These are phyloP conservation scores for Pseudogymnoascus sp. DNA, from an alignment of 2,329 filamentous ascomycete genomes.

Conservation along the genomic window DNA sequence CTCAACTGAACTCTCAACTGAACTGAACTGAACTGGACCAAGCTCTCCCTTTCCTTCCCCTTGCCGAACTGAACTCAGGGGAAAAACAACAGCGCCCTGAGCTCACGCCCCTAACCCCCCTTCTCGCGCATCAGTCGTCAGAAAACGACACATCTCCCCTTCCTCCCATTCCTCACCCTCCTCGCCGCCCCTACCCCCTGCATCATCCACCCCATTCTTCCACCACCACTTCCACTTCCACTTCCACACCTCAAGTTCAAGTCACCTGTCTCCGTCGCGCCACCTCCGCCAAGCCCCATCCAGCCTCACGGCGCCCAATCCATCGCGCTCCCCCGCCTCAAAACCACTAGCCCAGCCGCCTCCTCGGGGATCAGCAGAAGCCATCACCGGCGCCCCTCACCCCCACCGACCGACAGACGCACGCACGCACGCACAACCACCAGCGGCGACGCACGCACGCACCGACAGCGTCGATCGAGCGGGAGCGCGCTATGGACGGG, in stretches of 20 bases:
- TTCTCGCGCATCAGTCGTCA: neutral
- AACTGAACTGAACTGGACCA: neutral
- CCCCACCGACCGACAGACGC: neutral
- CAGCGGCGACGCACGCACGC: neutral
- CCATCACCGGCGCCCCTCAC: neutral
- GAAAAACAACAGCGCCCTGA: neutral
- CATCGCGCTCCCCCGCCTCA: neutral
- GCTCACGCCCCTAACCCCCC: neutral
- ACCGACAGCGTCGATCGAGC: neutral
- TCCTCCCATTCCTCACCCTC: too few relatives aligned
- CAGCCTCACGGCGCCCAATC: neutral
- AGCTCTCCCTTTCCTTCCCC: neutral
- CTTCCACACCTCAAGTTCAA: neutral
- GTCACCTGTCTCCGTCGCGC: too few relatives aligned
- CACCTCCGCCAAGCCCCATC: neutral
- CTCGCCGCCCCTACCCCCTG: neutral
- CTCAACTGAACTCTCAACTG: neutral
- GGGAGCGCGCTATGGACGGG: neutral
- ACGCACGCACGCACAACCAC: neutral
- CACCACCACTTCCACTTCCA: neutral
- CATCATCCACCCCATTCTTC: too few relatives aligned
- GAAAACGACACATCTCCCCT: neutral
- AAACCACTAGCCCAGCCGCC: neutral
- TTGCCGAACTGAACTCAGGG: neutral
- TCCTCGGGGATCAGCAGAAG: neutral